Evolutionary conservation across 106 monocot genomes (phyloP).

Genomic region (Vanilla planifolia): DNA sequence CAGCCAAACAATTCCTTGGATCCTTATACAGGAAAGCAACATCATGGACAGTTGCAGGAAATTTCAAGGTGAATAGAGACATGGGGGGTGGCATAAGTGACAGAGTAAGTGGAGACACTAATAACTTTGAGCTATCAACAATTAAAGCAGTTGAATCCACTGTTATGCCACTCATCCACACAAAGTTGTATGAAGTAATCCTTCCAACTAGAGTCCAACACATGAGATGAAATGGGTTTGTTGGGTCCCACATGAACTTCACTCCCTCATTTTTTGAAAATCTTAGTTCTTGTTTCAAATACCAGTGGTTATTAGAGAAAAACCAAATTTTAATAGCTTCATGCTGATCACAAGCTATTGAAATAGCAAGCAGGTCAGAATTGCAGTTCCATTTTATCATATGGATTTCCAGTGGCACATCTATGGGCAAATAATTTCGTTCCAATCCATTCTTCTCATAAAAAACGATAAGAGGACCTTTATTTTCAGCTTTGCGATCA

Average conservation of each 20-base stretch:
- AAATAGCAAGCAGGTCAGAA: constrained; percentile 85
- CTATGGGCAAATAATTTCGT: constrained; percentile 66
- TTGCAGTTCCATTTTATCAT: constrained; percentile 80
- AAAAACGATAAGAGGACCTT: constrained; percentile 58
- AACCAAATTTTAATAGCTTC: constrained; percentile 80
- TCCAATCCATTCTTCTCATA: constrained; percentile 96
- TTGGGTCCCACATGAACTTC: constrained; percentile 83
- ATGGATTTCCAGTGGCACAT: constrained; percentile 41
- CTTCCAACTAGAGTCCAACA: constrained; percentile 75
- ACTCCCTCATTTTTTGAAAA: constrained; percentile 49
- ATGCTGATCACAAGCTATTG: constrained; percentile 32
- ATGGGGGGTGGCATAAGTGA: constrained; percentile 90
- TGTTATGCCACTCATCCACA: constrained; percentile 73
- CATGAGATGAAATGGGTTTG: constrained; percentile 73
- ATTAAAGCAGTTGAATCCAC: constrained; percentile 69
- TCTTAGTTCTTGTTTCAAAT: constrained; percentile 91
- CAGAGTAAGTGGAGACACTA: constrained; percentile 74
- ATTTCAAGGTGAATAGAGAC: constrained; percentile 78
- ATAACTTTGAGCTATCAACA: constrained; percentile 56
- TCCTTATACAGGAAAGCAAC: constrained; percentile 42
- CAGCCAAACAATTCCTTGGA: constrained; percentile 57
- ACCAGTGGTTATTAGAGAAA: constrained; percentile 92
- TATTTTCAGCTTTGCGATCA: constrained; percentile 45
- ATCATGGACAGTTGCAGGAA: constrained; percentile 51
- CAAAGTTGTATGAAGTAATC: constrained; percentile 55